These are phyloP conservation scores for Coemansia aciculifera DNA, from an alignment of 192 early-diverging fungal species.

Conservation along the genomic window DNA sequence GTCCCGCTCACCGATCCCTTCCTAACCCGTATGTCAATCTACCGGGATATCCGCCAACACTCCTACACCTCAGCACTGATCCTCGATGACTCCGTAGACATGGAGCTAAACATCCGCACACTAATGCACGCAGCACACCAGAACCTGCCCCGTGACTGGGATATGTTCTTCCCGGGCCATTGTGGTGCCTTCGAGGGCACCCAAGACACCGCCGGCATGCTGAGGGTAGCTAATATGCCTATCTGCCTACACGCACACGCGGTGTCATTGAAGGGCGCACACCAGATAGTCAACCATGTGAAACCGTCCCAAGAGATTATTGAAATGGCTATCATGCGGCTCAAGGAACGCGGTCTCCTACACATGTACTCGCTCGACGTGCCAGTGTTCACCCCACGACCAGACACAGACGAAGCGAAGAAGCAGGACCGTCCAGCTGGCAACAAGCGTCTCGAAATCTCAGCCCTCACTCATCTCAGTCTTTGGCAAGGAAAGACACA, in stretches of 20 bases:
- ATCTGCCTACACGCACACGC: slow-evolving; percentile 41
- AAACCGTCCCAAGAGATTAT: slow-evolving; percentile 25
- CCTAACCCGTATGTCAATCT: slow-evolving; percentile 13
- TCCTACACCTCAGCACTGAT: slow-evolving; percentile 27
- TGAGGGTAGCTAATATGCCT: slow-evolving; percentile 36
- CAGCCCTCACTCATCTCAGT: slow-evolving; percentile 21
- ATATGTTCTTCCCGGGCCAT: slow-evolving; percentile 45
- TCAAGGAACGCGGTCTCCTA: slow-evolving; percentile 29
- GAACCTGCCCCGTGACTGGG: slow-evolving; percentile 32
- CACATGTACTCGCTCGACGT: slow-evolving; percentile 40
- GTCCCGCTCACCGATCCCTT: not conserved
- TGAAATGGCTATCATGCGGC: slow-evolving; percentile 35
- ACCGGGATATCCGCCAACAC: slow-evolving; percentile 22
- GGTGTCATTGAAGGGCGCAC: slow-evolving; percentile 24
- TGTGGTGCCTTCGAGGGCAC: slow-evolving; percentile 33
- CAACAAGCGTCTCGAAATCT: slow-evolving; percentile 27
- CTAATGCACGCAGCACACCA: slow-evolving; percentile 19
- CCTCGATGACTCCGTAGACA: slow-evolving; percentile 41
- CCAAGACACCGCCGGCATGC: slow-evolving; percentile 9
- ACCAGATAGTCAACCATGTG: slow-evolving; percentile 15
- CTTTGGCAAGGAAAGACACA: slow-evolving; percentile 16
- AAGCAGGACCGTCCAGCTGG: slow-evolving; percentile 4
- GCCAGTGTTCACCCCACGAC: slow-evolving; percentile 22
- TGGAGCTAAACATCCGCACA: slow-evolving; percentile 38
- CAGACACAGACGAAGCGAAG: not conserved